Base-by-base conservation (phyloP, 768 basidiomycete species). In the Suillus discolor region DNA sequence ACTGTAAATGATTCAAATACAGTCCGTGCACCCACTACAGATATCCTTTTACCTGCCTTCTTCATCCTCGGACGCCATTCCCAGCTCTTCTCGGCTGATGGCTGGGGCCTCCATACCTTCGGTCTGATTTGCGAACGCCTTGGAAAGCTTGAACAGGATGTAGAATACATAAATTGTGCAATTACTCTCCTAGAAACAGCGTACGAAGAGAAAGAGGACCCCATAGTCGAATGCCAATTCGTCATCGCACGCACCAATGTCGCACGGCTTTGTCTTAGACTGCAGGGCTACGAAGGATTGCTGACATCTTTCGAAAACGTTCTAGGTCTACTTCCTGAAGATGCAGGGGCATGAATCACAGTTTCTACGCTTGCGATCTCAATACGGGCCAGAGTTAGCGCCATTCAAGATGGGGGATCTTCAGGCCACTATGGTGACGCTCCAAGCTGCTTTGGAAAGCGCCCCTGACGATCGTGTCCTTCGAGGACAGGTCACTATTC, bases 161-260 rank as follows among this genome's bases (percentile, higher is more conserved):
- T 83, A 18, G 77, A 80, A 31, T 79, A 87, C 41, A 81, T 96
- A 49, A 75, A 81, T 39, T 83, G 82, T 36, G 88, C 91, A 1
- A 92, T 94, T 16, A 66, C 76, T 4, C 81, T 95, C 13, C 79
- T 99, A n/a, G 97, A 99, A 75, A 83, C 87, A 2, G 84, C 85
- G 31, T 99, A 97, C 78, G 97, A 99, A 74, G 88, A 91, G 62
- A 86, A 85, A 16, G 97, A 99, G 75, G 90, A 94, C 62, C 77
- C 89, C 1, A 79, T 81, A 25, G 86, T 94, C 13, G 97, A 98
- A 76, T 79, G 82, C 60, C 89, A 86, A 62, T 99, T 91, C 72
- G 87, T 85, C 6, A 86, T 95, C 45, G 93, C 96, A 0, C 92
- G 95, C 67, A 80, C 86, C 28, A 97, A 92, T 65, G 79, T 94